Conservation (phyloP, 164 flowering plant genomes). For the Piper betle region DNA sequence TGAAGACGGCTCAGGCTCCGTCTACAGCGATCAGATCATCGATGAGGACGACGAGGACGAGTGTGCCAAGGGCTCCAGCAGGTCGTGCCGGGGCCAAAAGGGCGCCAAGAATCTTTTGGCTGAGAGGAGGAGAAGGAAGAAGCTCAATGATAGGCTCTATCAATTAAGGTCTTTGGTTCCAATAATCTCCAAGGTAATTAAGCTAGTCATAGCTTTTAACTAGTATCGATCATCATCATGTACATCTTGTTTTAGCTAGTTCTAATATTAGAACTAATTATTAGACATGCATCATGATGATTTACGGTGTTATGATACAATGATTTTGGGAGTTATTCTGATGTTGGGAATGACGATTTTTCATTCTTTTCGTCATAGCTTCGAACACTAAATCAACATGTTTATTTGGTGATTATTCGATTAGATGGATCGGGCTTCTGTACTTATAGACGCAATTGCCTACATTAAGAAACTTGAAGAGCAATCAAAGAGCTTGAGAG, state of each 20-base stretch:
- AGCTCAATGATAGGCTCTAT: slow-evolving; percentile 81
- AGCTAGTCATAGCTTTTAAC: too few relatives aligned
- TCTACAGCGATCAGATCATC: slow-evolving; percentile 52
- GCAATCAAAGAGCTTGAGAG: slow-evolving; percentile 66
- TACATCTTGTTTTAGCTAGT: too few relatives aligned
- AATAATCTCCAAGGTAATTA: slow-evolving; percentile 65
- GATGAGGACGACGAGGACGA: slow-evolving; percentile 61
- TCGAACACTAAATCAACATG: not conserved
- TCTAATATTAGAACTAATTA: not conserved
- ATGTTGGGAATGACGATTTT: too few relatives aligned
- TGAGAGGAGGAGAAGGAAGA: slow-evolving; percentile 93
- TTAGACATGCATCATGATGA: not conserved
- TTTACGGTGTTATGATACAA: not conserved
- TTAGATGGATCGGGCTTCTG: slow-evolving; percentile 80
- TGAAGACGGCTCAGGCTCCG: slow-evolving; percentile 46
- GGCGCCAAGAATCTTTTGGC: slow-evolving; percentile 65
- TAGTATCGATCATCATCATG: not conserved
- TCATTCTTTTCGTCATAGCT: not conserved
- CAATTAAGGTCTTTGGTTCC: slow-evolving; percentile 77
- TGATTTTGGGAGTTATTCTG: too few relatives aligned
- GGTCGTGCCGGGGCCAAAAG: slow-evolving; percentile 34
- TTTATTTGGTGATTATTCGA: not conserved
- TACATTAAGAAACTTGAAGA: slow-evolving; percentile 64
- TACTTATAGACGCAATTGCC: slow-evolving; percentile 78
- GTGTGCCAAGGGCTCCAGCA: slow-evolving; percentile 27